Evolutionary conservation across 352 stramenopile species (phyloP), one percentile per base, ranked within the genome.

Genomic region (Phytophthora tubulina): DNA sequence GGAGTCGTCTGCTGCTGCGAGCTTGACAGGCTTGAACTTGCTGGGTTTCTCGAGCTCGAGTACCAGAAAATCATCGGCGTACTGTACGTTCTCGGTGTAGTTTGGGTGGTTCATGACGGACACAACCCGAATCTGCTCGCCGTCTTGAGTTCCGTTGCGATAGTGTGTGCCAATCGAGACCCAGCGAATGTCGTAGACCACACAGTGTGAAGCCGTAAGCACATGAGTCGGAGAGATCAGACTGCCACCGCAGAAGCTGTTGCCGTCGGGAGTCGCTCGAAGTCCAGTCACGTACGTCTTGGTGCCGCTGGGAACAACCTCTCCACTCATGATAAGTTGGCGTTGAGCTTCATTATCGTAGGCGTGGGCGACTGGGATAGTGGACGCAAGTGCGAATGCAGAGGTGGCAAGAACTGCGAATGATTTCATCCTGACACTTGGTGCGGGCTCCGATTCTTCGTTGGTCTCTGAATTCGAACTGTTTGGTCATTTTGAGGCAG

Each of bases 41-140:
- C 71, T 81, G 1, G 71, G 58, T 31, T 38, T 72, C 42, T 72
- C 71, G 17, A 85, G 80, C 53, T 80, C 73, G 9, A 93, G 41
- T 15, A 94, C 62, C 38, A 78, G 35, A 55, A 84, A 84, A 27
- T 82, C 68, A 30, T 69, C 48, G 2, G 74, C 39, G 13, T 70
- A 36, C 30, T 46, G 10, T 1, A 70, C 30, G 9, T 57, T 59
- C 21, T 72, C 55, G 2, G 49, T 48, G 36, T 72, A 76, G 11
- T 69, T 64, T 0, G 42, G 42, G 4, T 72, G 56, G 30, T 41
- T 66, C 50, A 72, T 72, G 4, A 68, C 8, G 1, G 63, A 63
- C 14, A 72, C 33, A 4, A 72, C 42, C 32, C 51, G 54, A 45
- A 72, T 72, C 35, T 63, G 48, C 51, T 76, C 63, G 4, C 69